A percentile compares a stretch with the other conserved stretches of the same genome.
These are phyloP conservation scores for Aechmea fasciata DNA, from an alignment of 176 grass and related monocot genomes.

Conservation along the genomic window DNA sequence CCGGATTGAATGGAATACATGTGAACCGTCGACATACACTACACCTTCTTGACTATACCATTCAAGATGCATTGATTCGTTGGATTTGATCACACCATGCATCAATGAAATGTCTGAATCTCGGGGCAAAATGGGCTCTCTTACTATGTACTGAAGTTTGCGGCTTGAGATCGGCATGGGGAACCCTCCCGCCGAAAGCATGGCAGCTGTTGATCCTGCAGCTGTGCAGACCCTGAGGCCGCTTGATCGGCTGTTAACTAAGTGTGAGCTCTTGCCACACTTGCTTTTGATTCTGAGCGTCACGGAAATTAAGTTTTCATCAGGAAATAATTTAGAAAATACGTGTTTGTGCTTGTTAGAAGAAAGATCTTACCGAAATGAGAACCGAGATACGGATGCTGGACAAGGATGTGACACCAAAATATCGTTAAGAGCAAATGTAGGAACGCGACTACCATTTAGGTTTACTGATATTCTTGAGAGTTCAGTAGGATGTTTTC, in stretches of 20 bases:
- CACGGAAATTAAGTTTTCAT: not conserved
- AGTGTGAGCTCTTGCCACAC: constrained; percentile 29
- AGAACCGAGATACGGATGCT: constrained; percentile 88
- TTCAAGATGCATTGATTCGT: constrained; percentile 33
- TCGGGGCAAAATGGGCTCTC: constrained; percentile 61
- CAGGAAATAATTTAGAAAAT: not conserved
- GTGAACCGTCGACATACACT: constrained; percentile 77
- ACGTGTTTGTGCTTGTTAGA: not conserved
- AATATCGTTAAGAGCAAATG: constrained; percentile 86
- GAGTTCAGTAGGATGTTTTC: constrained; percentile 43
- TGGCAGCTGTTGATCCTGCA: constrained; percentile 91
- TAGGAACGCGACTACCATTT: constrained; percentile 42
- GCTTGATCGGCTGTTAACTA: constrained; percentile 78
- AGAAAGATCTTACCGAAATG: constrained; percentile 60
- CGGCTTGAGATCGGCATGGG: constrained; percentile 52
- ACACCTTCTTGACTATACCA: constrained; percentile 78
- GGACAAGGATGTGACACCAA: constrained; percentile 85
- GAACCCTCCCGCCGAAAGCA: constrained; percentile 81
- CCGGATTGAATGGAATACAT: constrained; percentile 53
- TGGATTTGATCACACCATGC: constrained; percentile 60
- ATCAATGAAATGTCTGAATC: constrained; percentile 40
- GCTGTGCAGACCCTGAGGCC: constrained; percentile 77
- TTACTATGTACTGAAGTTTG: constrained; percentile 93
- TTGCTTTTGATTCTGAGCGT: constrained; percentile 46
- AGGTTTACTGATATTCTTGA: constrained; percentile 68